These are phyloP conservation scores for Apiospora saccharicola DNA, from an alignment of 2,329 filamentous ascomycete species.

Conservation along the genomic window DNA sequence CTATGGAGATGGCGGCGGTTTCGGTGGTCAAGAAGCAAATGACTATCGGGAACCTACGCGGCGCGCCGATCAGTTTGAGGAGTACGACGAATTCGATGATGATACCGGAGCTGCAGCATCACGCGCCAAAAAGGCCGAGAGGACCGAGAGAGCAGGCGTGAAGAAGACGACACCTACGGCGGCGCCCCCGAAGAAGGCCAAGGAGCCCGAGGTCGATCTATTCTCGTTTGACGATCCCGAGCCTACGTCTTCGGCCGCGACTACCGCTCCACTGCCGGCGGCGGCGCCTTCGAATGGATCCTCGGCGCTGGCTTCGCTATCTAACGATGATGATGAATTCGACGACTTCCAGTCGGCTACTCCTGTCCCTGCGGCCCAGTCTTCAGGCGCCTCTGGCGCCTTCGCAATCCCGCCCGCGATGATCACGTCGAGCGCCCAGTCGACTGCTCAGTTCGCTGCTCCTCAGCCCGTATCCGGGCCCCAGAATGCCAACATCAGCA, in stretches of 20 bases:
- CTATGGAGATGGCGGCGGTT: slow-evolving; percentile 95
- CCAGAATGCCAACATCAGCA: slow-evolving; percentile 80
- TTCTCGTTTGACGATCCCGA: slow-evolving; percentile 88
- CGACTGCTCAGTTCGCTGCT: slow-evolving; percentile 75
- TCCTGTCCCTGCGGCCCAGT: slow-evolving; percentile 58
- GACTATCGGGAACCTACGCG: slow-evolving; percentile 70
- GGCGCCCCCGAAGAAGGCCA: slow-evolving; percentile 74
- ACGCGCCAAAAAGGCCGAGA: slow-evolving; percentile 59
- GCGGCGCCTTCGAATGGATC: slow-evolving; percentile 55
- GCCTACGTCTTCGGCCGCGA: slow-evolving; percentile 55
- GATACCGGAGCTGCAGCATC: slow-evolving; percentile 63
- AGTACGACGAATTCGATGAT: slow-evolving; percentile 97
- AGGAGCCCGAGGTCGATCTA: slow-evolving; percentile 90
- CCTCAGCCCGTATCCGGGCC: slow-evolving; percentile 87
- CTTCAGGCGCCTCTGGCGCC: slow-evolving; percentile 52
- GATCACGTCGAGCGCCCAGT: slow-evolving; percentile 59
- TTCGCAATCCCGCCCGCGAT: slow-evolving; percentile 55
- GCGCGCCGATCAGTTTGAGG: slow-evolving; percentile 83
- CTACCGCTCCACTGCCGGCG: slow-evolving; percentile 48
- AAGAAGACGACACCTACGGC: slow-evolving; percentile 62
- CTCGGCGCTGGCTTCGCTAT: slow-evolving; percentile 55
- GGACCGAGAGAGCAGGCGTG: slow-evolving; percentile 48
- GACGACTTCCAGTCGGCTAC: slow-evolving; percentile 96
- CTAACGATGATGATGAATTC: slow-evolving; percentile 85
- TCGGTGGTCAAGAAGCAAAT: slow-evolving; percentile 74